These are phyloP conservation scores for Hypholoma fasciculare DNA, from an alignment of 768 basidiomycete genomes.

Conservation along the genomic window DNA sequence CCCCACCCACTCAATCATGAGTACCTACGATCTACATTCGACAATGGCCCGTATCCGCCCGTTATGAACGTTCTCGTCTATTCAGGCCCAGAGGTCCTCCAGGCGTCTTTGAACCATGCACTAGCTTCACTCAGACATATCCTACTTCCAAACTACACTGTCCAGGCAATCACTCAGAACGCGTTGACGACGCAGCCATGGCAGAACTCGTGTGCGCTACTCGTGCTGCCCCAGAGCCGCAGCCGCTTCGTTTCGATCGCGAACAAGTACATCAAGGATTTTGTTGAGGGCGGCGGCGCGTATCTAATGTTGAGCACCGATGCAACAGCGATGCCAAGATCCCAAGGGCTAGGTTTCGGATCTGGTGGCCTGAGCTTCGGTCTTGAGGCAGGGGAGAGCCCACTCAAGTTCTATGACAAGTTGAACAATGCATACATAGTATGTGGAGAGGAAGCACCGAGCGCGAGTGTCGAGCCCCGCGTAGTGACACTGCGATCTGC, in stretches of 20 bases:
- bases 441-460: slow-evolving; percentile 11
- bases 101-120: slow-evolving; percentile 42
- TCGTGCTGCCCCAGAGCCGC: slow-evolving; percentile 73
- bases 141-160: slow-evolving; percentile 74
- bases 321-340: slow-evolving; percentile 39
- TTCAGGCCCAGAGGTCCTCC: slow-evolving; percentile 58
- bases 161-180: slow-evolving; percentile 64
- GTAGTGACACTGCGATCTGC: slow-evolving; percentile 17
- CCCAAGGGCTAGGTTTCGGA: slow-evolving; percentile 24
- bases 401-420: slow-evolving; percentile 37
- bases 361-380: slow-evolving; percentile 37
- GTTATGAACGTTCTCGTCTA: slow-evolving; percentile 79
- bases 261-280: slow-evolving; percentile 51
- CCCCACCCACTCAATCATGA: too few species aligned
- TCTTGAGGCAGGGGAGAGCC: slow-evolving; percentile 18
- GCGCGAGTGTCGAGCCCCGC: slow-evolving; percentile 11
- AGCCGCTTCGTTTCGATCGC: slow-evolving; percentile 40
- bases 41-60: not conserved
- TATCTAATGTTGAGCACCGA: slow-evolving; percentile 66
- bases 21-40: too few species aligned
- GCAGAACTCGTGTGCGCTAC: slow-evolving; percentile 70
- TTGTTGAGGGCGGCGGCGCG: slow-evolving; percentile 67
- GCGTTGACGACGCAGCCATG: slow-evolving; percentile 72
- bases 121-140: slow-evolving; percentile 50
- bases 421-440: slow-evolving; percentile 30